Base-by-base conservation (phyloP, 345 rosid species). In the Triadica sebifera region DNA sequence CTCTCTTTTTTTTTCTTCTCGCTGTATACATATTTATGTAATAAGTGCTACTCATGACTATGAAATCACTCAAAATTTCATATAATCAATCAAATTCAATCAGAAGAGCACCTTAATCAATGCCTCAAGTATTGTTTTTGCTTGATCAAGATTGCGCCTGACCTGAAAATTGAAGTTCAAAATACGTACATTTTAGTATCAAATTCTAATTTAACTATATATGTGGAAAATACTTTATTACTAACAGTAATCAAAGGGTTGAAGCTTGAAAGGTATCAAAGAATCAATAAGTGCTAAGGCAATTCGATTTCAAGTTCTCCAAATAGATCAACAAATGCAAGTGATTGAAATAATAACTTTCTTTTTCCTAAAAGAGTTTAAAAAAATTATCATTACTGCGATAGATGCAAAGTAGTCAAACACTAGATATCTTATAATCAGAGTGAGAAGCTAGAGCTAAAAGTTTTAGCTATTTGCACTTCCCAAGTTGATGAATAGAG, bases 61-160 rank as follows among this genome's bases (percentile, higher is more conserved):
- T 22, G 46, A 47, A 41, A 58, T 49, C 59, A 38, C 29, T 45
- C 51, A 43, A 50, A 60, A 15, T 12, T 69, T 4, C 51, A 52
- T 0, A 46, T 43, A 71, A 24, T 71, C 20, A 58, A 37, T 20
- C 20, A 77, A 77, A 4, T 57, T 50, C 45, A 24, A 15, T 6
- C 11, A 74, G 75, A 71, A 60, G 66, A 78, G 65, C 80, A 89
- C 99, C 99, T 90, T 95, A 77, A 93, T 91, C 78, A 95, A 85
- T 41, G 96, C 89, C 80, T 89, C 97, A 52, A 95, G 87, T 65
- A 95, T 87, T 74, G 87, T 84, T 85, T 95, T 90, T 58, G 99
- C 97, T 82, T 95, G 99, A 67, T 89, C 98, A 60, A 95, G 93
- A 81, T 93, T 95, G 85, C 98, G 98, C 78, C 99, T 86, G 80